These are phyloP conservation scores for Pisolithus orientalis DNA, from an alignment of 768 basidiomycete genomes.

Conservation along the genomic window DNA sequence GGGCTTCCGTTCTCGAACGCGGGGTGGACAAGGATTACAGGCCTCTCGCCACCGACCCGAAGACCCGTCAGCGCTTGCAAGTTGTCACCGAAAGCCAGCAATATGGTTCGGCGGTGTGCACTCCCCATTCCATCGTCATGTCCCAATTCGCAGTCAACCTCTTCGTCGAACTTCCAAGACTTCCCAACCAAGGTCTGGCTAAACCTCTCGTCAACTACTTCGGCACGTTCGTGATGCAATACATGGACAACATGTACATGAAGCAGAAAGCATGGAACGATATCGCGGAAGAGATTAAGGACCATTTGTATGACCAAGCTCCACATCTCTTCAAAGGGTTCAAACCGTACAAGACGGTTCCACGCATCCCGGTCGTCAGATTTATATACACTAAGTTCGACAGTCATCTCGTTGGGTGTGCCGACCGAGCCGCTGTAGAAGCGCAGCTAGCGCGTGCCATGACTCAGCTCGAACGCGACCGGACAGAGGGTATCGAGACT, in stretches of 20 bases:
- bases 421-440: neutral
- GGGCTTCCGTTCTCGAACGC: constrained; percentile 6
- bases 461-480: neutral
- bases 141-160: constrained; percentile 21
- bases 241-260: neutral
- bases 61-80: neutral
- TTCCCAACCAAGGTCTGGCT: neutral
- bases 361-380: constrained; percentile 5
- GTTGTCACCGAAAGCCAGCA: neutral
- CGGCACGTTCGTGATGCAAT: constrained; percentile 19
- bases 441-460: too few relatives aligned
- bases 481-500: too few relatives aligned
- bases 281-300: constrained; percentile 5
- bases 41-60: constrained; percentile 1
- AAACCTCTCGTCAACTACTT: constrained; percentile 13
- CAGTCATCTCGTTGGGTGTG: constrained; percentile 8
- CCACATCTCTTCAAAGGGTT: neutral
- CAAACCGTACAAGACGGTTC: neutral
- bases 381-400: constrained; percentile 19
- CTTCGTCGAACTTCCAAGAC: constrained; percentile 10
- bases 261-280: neutral
- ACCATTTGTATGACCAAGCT: constrained; percentile 1
- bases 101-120: constrained; percentile 6
- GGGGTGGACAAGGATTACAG: constrained; percentile 9
- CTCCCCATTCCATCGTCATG: constrained; percentile 11